phyloP scores from a whole-genome alignment of 768 basidiomycete species.

The Sutorius australiensis region DNA sequence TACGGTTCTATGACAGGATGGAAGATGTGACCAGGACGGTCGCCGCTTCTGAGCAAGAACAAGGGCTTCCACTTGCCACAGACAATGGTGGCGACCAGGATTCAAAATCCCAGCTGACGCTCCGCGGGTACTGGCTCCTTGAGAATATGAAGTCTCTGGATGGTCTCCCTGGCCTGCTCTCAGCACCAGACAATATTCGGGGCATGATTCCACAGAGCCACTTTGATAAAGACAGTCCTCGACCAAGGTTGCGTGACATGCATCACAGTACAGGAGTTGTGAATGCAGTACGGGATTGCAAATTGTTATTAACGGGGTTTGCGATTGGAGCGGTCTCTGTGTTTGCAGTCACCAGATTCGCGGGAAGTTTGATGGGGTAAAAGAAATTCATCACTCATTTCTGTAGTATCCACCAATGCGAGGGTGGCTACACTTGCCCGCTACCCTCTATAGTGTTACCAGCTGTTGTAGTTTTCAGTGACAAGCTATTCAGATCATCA shows the following conservation, averaged over 20 bases:
- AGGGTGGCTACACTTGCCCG: background rate
- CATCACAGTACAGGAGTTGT: background rate
- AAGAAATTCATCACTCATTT: background rate
- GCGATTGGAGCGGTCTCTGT: constrained; percentile 12
- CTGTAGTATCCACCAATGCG: background rate
- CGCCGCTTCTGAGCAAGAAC: constrained; percentile 1
- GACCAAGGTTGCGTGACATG: constrained; percentile 15
- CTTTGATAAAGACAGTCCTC: constrained; percentile 15
- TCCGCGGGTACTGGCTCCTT: constrained; percentile 50
- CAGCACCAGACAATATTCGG: constrained; percentile 20
- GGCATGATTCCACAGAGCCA: constrained; percentile 3
- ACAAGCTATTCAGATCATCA: background rate
- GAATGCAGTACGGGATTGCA: background rate
- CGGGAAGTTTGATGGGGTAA: background rate
- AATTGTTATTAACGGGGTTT: constrained; percentile 19
- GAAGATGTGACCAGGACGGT: constrained; percentile 40
- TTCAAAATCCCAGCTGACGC: constrained; percentile 31
- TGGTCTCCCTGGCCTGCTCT: constrained; percentile 50
- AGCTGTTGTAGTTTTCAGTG: background rate
- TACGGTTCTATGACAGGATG: constrained; percentile 36
- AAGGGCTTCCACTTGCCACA: background rate
- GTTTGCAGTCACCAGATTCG: constrained; percentile 5
- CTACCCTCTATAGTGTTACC: too few species aligned
- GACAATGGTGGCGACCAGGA: background rate
- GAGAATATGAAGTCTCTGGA: constrained; percentile 54